Base-by-base conservation (phyloP, 257 asterid species). In the Salvia miltiorrhiza region DNA sequence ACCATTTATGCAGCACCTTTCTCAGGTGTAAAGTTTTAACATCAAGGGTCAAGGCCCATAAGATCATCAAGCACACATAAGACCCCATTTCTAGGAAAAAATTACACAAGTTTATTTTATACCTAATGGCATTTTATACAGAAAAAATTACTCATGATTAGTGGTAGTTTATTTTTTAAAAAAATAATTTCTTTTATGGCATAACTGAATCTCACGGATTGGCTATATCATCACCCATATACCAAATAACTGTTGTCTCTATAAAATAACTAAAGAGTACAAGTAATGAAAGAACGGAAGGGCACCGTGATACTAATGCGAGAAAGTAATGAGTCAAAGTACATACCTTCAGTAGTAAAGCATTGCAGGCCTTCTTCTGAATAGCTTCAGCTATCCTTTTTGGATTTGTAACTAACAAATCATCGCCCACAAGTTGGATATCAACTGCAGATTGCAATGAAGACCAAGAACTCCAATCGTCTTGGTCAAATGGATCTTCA, bases 401-500 rank as follows among this genome's bases (percentile, higher is more conserved):
- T n/a, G 99, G 99, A 79, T 93, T 93, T 10, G 99, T 93, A 71
- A 90, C 99, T 68, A 90, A 69, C 81, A 93, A 83, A 74, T 90
- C 99, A 63, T 93, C 99, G 63, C 97, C 99, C 5, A 93, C 99
- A 13, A 93, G 81, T 76, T 93, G 99, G 68, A 93, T 90, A 55
- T 72, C 91, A 74, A 90, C 96, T 0, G 93, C 84, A 35, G 99
- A 86, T 78, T 85, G 96, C 57, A 93, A 86, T 14, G 93, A 79
- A 43, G 96, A 83, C 99, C 99, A 93, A 0, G 99, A 89, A 63
- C 77, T 80, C 97, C 99, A 94, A 58, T 94, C 99, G 73, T 94
- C 99, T 81, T 94, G 99, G 87, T 94, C 99, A 77, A 94, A 94
- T 17, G 99, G 97, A 71, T 94, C 99, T 82, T 94, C 99, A 47